Conservation (phyloP, 2,329 filamentous ascomycete genomes). For the Ascochyta pisi region DNA sequence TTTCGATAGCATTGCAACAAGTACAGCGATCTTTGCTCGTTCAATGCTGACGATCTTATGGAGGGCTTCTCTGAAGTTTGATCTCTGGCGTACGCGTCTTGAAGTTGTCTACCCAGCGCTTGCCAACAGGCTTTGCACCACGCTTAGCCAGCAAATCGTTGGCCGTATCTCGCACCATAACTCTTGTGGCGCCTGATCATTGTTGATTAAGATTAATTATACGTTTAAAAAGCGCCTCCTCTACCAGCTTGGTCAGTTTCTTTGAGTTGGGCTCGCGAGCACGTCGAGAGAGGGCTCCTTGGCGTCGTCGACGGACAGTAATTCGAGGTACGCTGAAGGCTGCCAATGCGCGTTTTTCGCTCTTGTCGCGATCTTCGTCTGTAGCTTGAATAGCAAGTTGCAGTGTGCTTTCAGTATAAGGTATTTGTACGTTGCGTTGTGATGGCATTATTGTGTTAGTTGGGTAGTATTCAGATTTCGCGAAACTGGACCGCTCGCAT, state of each 20-base stretch:
- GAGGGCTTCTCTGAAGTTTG: slow-evolving; percentile 42
- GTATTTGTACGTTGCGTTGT: not conserved
- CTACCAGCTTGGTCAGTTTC: not conserved
- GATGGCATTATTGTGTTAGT: not conserved
- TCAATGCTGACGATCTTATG: not conserved
- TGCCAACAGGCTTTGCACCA: not conserved
- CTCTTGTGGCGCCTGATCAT: not conserved
- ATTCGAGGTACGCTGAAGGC: not conserved
- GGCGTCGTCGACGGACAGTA: not conserved
- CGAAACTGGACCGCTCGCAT: too few relatives aligned
- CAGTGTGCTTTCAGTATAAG: not conserved
- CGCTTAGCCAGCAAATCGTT: not conserved
- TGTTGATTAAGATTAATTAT: not conserved
- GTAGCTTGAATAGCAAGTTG: not conserved
- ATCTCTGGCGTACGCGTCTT: not conserved
- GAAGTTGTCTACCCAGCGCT: not conserved
- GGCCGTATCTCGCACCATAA: not conserved
- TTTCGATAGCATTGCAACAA: too few relatives aligned
- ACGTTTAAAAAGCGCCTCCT: not conserved
- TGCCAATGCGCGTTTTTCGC: not conserved
- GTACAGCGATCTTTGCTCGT: too few relatives aligned
- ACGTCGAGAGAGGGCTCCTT: not conserved
- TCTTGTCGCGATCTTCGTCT: not conserved
- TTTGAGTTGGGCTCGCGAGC: not conserved
- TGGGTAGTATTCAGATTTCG: too few relatives aligned